A percentile compares a stretch with the other conserved stretches of the same genome.
These are phyloP conservation scores for Inonotus hispidus DNA, from an alignment of 1,284 basidiomycete genomes.

Conservation along the genomic window DNA sequence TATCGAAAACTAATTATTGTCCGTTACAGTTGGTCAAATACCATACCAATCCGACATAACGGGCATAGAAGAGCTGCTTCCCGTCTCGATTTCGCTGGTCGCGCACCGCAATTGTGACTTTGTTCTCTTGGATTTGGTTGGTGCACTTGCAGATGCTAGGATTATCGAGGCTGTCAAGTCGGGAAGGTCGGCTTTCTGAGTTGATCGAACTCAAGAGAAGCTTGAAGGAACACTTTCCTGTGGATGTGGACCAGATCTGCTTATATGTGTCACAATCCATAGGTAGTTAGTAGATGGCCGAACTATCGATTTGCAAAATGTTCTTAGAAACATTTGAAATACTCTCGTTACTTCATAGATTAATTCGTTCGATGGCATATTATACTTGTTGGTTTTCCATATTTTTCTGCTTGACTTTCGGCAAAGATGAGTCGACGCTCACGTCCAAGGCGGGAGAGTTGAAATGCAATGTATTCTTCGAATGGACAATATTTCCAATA, in stretches of 20 bases:
- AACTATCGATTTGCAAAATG: no score
- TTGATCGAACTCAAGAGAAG: background rate
- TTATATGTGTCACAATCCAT: background rate
- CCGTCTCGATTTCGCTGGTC: slow-evolving; percentile 35
- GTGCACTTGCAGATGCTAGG: slow-evolving; percentile 30
- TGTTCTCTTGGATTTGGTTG: slow-evolving; percentile 35
- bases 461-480: no score
- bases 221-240: background rate
- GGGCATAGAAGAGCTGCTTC: slow-evolving; percentile 33
- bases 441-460: no score
- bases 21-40: slow-evolving; percentile 31
- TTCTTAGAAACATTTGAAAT: no score
- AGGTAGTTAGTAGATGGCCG: no score
- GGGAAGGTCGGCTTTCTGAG: slow-evolving; percentile 25
- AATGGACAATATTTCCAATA: no score
- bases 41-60: slow-evolving; percentile 37
- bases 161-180: slow-evolving; percentile 28
- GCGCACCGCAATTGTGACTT: slow-evolving; percentile 37
- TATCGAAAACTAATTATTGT: no score
- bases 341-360: no score
- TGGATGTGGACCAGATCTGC: background rate
- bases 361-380: no score
- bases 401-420: no score
- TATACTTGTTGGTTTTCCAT: no score
- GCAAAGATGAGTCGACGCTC: no score